Evolutionary conservation across 192 early-diverging fungal genomes (phyloP).

Genomic region (Gigaspora rosea): DNA sequence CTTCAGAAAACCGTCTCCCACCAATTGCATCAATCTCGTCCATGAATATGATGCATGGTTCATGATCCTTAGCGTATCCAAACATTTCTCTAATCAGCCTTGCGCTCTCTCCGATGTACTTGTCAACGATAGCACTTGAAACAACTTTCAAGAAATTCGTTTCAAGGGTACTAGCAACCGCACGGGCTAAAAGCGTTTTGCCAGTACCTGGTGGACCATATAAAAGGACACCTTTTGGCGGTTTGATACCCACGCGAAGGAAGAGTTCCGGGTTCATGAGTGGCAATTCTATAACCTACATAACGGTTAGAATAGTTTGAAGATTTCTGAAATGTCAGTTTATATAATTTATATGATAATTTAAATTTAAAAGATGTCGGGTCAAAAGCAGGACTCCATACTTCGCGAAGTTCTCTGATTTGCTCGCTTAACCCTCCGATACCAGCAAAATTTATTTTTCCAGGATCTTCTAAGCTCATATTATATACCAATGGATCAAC

Average conservation of each 20-base stretch:
- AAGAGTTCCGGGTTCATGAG: constrained; percentile 99
- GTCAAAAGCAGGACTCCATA: constrained; percentile 27
- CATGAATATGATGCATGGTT: constrained; percentile 99
- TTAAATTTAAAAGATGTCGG: not conserved
- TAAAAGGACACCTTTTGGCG: constrained; percentile 96
- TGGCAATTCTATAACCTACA: constrained; percentile 93
- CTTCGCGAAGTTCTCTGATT: constrained; percentile 96
- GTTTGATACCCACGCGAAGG: constrained; percentile 95
- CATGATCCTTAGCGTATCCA: constrained; percentile 98
- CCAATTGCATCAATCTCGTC: constrained; percentile 99
- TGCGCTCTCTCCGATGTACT: constrained; percentile 99
- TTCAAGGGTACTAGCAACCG: constrained; percentile 95
- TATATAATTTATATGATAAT: too few relatives aligned
- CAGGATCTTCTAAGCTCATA: constrained; percentile 98
- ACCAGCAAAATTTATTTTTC: constrained; percentile 92
- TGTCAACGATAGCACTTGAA: constrained; percentile 98
- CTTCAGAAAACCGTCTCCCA: constrained; percentile 96
- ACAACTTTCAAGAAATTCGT: constrained; percentile 99
- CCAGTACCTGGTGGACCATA: constrained; percentile 98
- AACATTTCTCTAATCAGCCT: constrained; percentile 99
- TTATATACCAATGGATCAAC: constrained; percentile 99
- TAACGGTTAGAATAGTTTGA: not conserved
- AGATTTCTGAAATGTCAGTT: too few relatives aligned
- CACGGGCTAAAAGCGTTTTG: constrained; percentile 95
- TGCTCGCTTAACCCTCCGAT: constrained; percentile 96